phyloP scores from a whole-genome alignment of 225 moss, liverwort and hornwort species.

The Neckera pumila region DNA sequence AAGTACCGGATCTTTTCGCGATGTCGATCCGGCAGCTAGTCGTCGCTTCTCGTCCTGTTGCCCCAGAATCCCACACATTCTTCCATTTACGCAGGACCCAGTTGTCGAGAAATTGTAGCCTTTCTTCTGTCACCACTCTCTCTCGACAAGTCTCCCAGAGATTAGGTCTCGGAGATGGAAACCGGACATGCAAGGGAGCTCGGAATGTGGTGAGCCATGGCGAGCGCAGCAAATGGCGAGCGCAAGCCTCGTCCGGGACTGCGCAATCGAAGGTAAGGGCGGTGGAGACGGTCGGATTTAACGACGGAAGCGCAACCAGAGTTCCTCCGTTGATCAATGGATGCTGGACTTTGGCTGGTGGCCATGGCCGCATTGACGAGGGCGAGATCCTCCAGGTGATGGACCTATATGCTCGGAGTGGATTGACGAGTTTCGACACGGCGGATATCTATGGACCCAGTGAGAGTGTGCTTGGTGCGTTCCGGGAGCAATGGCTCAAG shows the following conservation, averaged over 20 bases:
- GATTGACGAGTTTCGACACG: slow-evolving; percentile 44
- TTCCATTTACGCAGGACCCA: neutral
- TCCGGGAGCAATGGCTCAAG: slow-evolving; percentile 18
- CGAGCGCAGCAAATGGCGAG: neutral
- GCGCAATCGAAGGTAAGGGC: neutral
- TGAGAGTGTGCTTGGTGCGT: slow-evolving; percentile 31
- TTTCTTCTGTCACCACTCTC: neutral
- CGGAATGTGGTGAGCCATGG: neutral
- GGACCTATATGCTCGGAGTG: slow-evolving; percentile 20
- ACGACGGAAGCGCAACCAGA: slow-evolving; percentile 23
- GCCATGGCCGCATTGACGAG: slow-evolving; percentile 32
- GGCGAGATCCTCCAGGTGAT: slow-evolving; percentile 26
- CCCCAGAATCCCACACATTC: neutral
- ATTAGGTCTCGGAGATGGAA: neutral
- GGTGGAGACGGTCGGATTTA: slow-evolving; percentile 12
- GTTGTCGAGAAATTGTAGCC: neutral
- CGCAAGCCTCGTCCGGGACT: slow-evolving; percentile 12
- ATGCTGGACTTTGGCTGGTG: slow-evolving; percentile 35
- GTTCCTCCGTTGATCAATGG: slow-evolving; percentile 31
- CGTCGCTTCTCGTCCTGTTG: neutral
- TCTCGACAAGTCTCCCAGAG: neutral
- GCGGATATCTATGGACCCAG: slow-evolving; percentile 46
- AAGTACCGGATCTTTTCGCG: neutral
- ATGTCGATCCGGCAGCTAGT: neutral
- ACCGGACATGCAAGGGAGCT: neutral